phyloP scores from a whole-genome alignment of 2,329 filamentous ascomycete species.

The Fusarium tuaranense region DNA sequence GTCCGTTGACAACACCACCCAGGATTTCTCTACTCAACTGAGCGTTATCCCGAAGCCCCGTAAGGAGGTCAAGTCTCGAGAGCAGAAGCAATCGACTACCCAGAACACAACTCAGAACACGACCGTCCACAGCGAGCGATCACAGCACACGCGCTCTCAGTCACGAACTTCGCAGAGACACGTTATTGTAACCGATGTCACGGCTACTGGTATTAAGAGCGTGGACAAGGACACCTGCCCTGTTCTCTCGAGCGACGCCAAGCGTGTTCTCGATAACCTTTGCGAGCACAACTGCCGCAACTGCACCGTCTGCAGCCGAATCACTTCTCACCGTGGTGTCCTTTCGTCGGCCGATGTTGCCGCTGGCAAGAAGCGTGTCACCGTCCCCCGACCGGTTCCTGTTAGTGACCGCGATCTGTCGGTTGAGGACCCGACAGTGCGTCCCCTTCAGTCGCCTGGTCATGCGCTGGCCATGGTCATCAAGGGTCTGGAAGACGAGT shows the following conservation, averaged over 20 bases:
- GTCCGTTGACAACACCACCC: conserved; percentile 50
- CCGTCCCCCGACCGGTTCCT: conserved; percentile 72
- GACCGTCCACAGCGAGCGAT: conserved; percentile 42
- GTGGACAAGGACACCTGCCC: conserved; percentile 52
- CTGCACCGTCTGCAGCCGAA: conserved; percentile 68
- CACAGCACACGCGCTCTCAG: conserved; percentile 41
- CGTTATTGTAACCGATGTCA: conserved; percentile 37
- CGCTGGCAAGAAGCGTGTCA: conserved; percentile 68
- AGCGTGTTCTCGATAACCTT: conserved; percentile 64
- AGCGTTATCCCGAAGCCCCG: conserved; percentile 43
- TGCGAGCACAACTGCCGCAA: conserved; percentile 67
- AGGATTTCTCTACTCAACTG: conserved; percentile 50
- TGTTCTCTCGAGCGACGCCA: conserved; percentile 64
- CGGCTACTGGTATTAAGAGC: conserved; percentile 39
- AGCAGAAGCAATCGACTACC: conserved; percentile 33
- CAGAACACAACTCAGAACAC: conserved; percentile 35
- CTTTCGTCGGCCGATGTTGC: conserved; percentile 53
- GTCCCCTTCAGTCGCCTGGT: conserved; percentile 76
- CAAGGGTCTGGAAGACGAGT: conserved; percentile 84
- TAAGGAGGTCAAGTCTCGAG: conserved; percentile 34
- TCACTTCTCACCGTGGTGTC: conserved; percentile 58
- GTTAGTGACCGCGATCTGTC: conserved; percentile 70
- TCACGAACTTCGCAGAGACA: conserved; percentile 44
- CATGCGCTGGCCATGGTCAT: conserved; percentile 84
- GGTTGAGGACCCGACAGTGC: conserved; percentile 66